Conservation (phyloP, 495 filamentous ascomycete genomes). For the Cercophora samala region DNA sequence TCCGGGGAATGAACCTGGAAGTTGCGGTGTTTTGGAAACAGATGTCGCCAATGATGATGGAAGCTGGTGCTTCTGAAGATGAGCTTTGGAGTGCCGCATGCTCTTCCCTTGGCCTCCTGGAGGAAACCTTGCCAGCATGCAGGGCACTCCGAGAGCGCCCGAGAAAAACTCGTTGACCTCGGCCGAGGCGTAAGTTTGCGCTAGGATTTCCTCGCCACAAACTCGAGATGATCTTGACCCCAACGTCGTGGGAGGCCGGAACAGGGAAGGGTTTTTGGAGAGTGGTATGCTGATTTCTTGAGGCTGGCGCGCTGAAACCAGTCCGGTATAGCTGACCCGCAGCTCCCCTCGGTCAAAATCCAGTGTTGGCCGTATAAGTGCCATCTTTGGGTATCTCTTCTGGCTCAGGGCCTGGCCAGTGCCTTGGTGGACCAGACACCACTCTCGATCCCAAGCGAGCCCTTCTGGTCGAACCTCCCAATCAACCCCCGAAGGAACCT, state of each 20-base stretch:
- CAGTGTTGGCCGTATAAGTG: conserved; percentile 66
- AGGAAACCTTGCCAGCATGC: conserved; percentile 76
- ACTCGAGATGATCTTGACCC: conserved; percentile 57
- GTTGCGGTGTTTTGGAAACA: neutral
- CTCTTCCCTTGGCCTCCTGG: conserved; percentile 52
- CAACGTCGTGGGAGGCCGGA: conserved; percentile 32
- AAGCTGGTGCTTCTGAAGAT: conserved; percentile 54
- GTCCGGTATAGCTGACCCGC: conserved; percentile 53
- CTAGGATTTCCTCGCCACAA: conserved; percentile 71
- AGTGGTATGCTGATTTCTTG: conserved; percentile 60
- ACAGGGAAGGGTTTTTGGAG: conserved; percentile 55
- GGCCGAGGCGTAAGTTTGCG: conserved; percentile 62
- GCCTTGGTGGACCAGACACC: conserved; percentile 84
- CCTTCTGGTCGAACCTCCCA: conserved; percentile 81
- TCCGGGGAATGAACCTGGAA: conserved; percentile 44
- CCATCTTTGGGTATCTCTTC: conserved; percentile 80
- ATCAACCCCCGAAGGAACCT: conserved; percentile 56
- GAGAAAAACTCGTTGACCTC: conserved; percentile 72
- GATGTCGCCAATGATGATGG: neutral
- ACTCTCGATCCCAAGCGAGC: conserved; percentile 88
- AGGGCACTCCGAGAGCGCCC: conserved; percentile 66
- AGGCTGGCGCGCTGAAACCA: conserved; percentile 26
- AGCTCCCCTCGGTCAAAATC: conserved; percentile 55
- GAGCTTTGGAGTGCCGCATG: conserved; percentile 62
- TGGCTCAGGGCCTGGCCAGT: conserved; percentile 75